These are phyloP conservation scores for Suhomyces terraborum DNA, from an alignment of 1,139 yeast genomes.

Conservation along the genomic window DNA sequence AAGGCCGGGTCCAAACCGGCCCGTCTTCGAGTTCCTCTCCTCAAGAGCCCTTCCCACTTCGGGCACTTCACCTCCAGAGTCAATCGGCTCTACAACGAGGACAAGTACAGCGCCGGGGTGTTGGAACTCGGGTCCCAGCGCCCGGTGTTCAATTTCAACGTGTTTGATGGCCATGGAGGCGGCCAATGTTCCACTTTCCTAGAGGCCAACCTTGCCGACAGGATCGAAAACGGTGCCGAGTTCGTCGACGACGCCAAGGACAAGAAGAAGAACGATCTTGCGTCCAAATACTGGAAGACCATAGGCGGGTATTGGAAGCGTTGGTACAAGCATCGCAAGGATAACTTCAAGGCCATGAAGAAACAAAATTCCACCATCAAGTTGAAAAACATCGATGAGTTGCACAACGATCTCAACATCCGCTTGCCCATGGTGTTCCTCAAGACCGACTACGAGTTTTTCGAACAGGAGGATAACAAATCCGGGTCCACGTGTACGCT, in stretches of 20 bases:
- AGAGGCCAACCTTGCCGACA: conserved; percentile 51
- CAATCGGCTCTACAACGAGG: conserved; percentile 80
- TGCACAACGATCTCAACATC: conserved; percentile 54
- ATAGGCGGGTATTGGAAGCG: conserved; percentile 91
- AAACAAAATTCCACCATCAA: conserved; percentile 17
- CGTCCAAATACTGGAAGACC: conserved; percentile 51
- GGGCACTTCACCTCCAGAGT: conserved; percentile 83
- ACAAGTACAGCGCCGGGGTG: conserved; percentile 66
- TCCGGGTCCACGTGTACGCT: conserved; percentile 89
- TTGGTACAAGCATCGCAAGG: conserved; percentile 57
- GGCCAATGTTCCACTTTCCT: conserved; percentile 67
- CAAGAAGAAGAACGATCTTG: conserved; percentile 39
- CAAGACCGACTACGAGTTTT: conserved; percentile 56
- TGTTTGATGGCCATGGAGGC: conserved; percentile 97
- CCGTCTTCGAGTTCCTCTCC: conserved; percentile 50
- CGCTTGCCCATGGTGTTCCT: conserved; percentile 66
- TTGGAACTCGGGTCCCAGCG: conserved; percentile 34
- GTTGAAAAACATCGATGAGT: conserved; percentile 18
- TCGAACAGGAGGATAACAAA: conserved; percentile 33
- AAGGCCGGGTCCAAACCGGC: conserved; percentile 25
- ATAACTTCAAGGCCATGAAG: conserved; percentile 43
- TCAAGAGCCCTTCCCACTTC: conserved; percentile 71
- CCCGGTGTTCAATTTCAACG: conserved; percentile 59
- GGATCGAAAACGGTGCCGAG: conserved; percentile 50
- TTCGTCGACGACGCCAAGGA: conserved; percentile 19